phyloP scores from a whole-genome alignment of 2,329 filamentous ascomycete species.

The Trichophyton schoenleinii region DNA sequence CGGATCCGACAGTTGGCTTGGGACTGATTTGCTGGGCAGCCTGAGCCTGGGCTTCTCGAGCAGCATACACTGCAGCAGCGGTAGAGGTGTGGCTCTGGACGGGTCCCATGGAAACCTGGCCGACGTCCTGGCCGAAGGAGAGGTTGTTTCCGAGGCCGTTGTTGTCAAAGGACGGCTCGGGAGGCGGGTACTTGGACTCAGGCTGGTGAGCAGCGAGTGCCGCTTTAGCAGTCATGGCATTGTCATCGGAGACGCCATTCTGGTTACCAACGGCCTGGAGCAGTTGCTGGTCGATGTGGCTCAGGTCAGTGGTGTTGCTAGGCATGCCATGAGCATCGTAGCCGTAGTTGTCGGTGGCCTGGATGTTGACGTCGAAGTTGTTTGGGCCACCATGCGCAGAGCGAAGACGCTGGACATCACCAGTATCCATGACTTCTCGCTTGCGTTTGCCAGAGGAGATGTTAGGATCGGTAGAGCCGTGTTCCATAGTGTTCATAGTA shows the following conservation, averaged over 20 bases:
- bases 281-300: constrained; percentile 34
- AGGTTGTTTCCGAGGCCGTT: constrained; percentile 12
- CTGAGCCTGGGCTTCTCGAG: constrained; percentile 40
- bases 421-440: constrained; percentile 29
- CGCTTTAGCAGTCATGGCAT: constrained; percentile 35
- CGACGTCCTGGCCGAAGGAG: constrained; percentile 30
- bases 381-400: constrained; percentile 17
- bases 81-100: constrained; percentile 40
- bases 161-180: constrained; percentile 12
- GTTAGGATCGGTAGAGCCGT: constrained; percentile 15
- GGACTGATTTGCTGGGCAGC: constrained; percentile 24
- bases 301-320: constrained; percentile 26
- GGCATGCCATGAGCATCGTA: constrained; percentile 29
- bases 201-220: constrained; percentile 34
- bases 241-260: constrained; percentile 41
- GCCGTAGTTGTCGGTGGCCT: constrained; percentile 19
- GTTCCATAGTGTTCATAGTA: constrained; percentile 26
- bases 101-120: constrained; percentile 23
- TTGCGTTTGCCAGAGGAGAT: constrained; percentile 22
- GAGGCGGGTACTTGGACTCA: constrained; percentile 33
- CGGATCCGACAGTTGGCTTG: constrained; percentile 86
- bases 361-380: constrained; percentile 13
- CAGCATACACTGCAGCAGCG: constrained; percentile 45
- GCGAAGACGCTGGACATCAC: constrained; percentile 28
- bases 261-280: constrained; percentile 40